Percentiles rank a stretch among this genome's conserved stretches.
These are phyloP conservation scores for Xylariales sp. DNA, from an alignment of 2,329 filamentous ascomycete genomes.

Conservation along the genomic window DNA sequence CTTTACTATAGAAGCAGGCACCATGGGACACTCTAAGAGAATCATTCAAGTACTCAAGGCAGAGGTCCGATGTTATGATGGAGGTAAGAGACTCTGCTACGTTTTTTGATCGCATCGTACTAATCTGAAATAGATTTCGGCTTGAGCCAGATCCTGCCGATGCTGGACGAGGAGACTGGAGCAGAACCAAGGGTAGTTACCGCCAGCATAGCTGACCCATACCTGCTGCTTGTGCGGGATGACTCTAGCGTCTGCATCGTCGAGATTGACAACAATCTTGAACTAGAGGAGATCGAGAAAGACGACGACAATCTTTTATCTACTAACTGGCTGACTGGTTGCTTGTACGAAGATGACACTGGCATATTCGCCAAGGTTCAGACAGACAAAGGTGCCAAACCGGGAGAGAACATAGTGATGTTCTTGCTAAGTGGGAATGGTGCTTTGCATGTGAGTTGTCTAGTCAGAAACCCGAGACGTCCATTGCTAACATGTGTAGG, in stretches of 20 bases:
- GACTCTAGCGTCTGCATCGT: constrained; percentile 77
- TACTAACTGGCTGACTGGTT: constrained; percentile 77
- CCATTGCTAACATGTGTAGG: constrained; percentile 38
- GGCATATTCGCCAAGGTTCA: constrained; percentile 46
- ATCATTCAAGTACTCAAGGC: constrained; percentile 84
- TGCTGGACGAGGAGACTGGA: constrained; percentile 86
- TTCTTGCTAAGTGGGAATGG: constrained; percentile 76
- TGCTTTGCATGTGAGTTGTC: constrained; percentile 64
- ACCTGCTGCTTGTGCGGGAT: constrained; percentile 75
- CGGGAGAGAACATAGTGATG: constrained; percentile 55
- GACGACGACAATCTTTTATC: constrained; percentile 50
- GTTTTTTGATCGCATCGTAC: constrained; percentile 6
- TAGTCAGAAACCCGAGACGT: not conserved
- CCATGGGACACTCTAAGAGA: constrained; percentile 72
- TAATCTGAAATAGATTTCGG: constrained; percentile 62
- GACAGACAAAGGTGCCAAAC: constrained; percentile 34
- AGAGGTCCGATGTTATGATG: constrained; percentile 87
- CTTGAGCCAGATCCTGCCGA: constrained; percentile 84
- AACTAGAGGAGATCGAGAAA: constrained; percentile 76
- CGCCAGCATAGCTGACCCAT: constrained; percentile 83
- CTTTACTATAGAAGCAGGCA: constrained; percentile 78
- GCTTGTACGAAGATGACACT: constrained; percentile 67
- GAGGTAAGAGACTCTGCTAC: constrained; percentile 52
- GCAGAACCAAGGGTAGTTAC: constrained; percentile 73
- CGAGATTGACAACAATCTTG: constrained; percentile 73